phyloP scores from a whole-genome alignment of 2,329 filamentous ascomycete genomes.

The Monosporascus sp. region DNA sequence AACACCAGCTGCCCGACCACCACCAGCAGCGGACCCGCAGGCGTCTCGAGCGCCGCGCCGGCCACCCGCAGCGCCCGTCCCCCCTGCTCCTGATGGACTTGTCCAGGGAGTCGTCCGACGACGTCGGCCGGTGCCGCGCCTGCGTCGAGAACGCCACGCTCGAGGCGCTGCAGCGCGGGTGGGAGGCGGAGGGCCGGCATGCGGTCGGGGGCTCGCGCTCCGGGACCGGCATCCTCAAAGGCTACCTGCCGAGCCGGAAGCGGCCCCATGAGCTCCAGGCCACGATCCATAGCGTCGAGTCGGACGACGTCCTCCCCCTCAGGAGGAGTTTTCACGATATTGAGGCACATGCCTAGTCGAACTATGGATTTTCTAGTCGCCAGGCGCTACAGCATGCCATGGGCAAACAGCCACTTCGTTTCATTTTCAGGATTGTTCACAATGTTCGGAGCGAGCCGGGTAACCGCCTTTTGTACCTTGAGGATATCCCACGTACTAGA shows the following conservation, averaged over 20 bases:
- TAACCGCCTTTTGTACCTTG: no score
- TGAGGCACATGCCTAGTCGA: no score
- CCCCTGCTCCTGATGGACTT: slow-evolving; percentile 2
- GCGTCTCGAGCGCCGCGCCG: slow-evolving; percentile 16
- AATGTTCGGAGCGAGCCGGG: no score
- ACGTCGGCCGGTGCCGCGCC: slow-evolving; percentile 20
- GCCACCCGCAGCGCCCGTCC: slow-evolving; percentile 13
- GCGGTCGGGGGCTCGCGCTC: slow-evolving; percentile 4
- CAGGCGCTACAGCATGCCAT: no score
- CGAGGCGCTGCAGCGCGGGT: slow-evolving; percentile 5
- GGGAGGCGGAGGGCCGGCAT: background rate
- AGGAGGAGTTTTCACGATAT: no score
- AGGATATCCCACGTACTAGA: no score
- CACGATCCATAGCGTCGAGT: background rate
- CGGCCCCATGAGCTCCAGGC: background rate
- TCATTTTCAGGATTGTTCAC: no score
- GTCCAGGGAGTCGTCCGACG: slow-evolving; percentile 12
- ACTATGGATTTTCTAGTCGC: no score
- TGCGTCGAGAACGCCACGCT: slow-evolving; percentile 20
- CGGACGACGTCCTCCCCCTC: no score
- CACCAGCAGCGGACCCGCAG: slow-evolving; percentile 11
- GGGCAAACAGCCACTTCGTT: no score
- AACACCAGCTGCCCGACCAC: slow-evolving; percentile 1
- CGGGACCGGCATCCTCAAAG: slow-evolving; percentile 3
- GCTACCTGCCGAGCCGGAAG: no score